Base-by-base conservation (phyloP, 208 protist species). In the Leishmania arabica region DNA sequence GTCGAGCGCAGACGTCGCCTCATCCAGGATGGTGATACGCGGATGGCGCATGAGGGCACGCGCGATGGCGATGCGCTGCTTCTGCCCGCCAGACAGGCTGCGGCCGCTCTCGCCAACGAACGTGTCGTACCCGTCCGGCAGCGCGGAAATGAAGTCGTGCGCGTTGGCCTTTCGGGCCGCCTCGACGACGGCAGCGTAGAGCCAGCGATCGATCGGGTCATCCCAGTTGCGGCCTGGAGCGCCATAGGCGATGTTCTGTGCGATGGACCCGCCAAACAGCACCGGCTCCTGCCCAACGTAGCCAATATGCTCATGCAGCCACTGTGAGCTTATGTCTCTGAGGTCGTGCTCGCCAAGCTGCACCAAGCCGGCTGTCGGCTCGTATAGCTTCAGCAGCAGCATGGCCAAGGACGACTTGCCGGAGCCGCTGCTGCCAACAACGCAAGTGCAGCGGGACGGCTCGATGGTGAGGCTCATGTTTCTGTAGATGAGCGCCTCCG, bases 61-160 rank as follows among this genome's bases (percentile, higher is more conserved):
- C 4, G 96, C 97, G 85, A 99, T 98, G 40, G 95, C 94, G 68
- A 99, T 96, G 69, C 97, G 93, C 86, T 99, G 97, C 87, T 97
- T 97, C 89, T 99, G 96, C 2, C 97, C 97, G 27, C 96, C 97
- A 9, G 91, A 97, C 17, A 99, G 88, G 58, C 86, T 90, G n/a
- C 91, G 86, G 42, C 96, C 97, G 73, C 86, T 84, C 84, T 98
- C 97, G 42, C 96, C 97, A 11, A 98, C 95, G 70, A 89, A 92
- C 4, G 96, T 98, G 64, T 97, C 90, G 84, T 98, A 99, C 42
- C 91, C 92, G 62, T 99, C 79, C 9, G 95, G 95, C 6, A 98
- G 87, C 4, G 89, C 56, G 1, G 85, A 79, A 78, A 99, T 97
- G 80, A 98, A 98, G 40, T 98, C 93, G 84, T 99, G 95, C 24